Percentiles rank a stretch among this genome's conserved stretches.
Evolutionary conservation across 352 stramenopile species (phyloP).

Genomic region (Aphanomyces cochlioides): DNA sequence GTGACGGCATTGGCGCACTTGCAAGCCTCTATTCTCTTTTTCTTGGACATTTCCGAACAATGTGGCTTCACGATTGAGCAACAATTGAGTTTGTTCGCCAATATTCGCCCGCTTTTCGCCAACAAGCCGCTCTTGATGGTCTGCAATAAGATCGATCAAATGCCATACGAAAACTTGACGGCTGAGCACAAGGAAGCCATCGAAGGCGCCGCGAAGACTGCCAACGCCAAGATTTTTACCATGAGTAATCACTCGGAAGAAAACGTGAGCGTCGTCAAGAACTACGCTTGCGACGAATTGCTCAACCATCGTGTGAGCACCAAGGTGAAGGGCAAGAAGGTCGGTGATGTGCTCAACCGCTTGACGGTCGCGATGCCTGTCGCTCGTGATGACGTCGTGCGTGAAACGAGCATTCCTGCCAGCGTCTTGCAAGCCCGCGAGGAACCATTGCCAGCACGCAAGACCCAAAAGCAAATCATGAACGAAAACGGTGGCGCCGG

Average conservation of each 20-base stretch:
- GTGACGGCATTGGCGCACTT: conserved; percentile 99
- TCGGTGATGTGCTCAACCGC: conserved; percentile 94
- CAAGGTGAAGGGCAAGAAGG: conserved; percentile 94
- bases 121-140: conserved; percentile 99
- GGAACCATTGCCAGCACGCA: conserved; percentile 36
- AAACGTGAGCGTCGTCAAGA: conserved; percentile 94
- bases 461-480: conserved; percentile 84
- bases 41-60: conserved; percentile 99
- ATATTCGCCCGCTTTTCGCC: conserved; percentile 98
- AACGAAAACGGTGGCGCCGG: conserved; percentile 95
- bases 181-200: conserved; percentile 77
- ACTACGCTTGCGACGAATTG: conserved; percentile 95
- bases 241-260: conserved; percentile 99
- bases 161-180: conserved; percentile 89
- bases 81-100: conserved; percentile 95
- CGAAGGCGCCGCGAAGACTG: conserved; percentile 59
- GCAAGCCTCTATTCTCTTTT: conserved; percentile 98
- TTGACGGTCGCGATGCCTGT: conserved; percentile 94
- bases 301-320: conserved; percentile 92
- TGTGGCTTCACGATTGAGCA: conserved; percentile 99
- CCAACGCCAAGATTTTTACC: conserved; percentile 91
- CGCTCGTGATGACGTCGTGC: conserved; percentile 87
- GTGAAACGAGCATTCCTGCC: conserved; percentile 91
- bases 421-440: conserved; percentile 86
- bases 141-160: conserved; percentile 98